Evolutionary conservation across 2,329 filamentous ascomycete genomes (phyloP), one percentile per base, ranked within the genome.

Genomic region (Xylariaceae sp.): DNA sequence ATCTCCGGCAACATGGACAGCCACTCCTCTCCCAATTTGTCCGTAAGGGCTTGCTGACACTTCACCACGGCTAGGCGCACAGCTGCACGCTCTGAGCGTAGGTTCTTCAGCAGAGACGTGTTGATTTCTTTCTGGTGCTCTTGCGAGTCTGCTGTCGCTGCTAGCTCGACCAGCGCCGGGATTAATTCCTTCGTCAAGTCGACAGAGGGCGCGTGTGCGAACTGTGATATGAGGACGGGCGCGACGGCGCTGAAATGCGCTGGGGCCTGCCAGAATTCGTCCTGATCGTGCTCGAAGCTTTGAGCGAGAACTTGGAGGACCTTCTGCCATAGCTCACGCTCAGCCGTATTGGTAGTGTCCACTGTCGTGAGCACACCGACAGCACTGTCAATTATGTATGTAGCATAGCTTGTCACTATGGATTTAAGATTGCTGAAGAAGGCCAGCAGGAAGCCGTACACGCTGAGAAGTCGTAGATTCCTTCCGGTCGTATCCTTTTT

Each of bases 231-330:
- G 32, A 97, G 77, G 2, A 87, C 83, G 0, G 79, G 76, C 11
- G 84, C 82, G 40, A 96, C 84, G 31, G 81, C 81, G 54, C 79
- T 78, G 67, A 96, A 96, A 73, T 96, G 91, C 0, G 88, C 81
- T 0, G 94, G 92, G 0, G 88, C 84, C 77, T 96, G 91, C 91
- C 91, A 97, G 76, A 96, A 97, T 71, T 91, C 88, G 69, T 95
- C 91, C 72, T 95, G 88, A 68, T 97, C 94, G 69, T 96, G 84
- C 71, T 87, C 80, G 67, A 97, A 96, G 63, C 84, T 87, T 62
- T 84, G 86, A 31, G 80, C 76, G 45, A 97, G 77, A 26, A 90
- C 88, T 51, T 77, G 75, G 49, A 97, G 79, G 2, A 89, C 82
- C 19, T 82, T 80, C 41, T 77, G 74, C 80, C 89, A 89, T 3